Conservation (phyloP, 768 basidiomycete genomes). For the Agaricus bisporus region DNA sequence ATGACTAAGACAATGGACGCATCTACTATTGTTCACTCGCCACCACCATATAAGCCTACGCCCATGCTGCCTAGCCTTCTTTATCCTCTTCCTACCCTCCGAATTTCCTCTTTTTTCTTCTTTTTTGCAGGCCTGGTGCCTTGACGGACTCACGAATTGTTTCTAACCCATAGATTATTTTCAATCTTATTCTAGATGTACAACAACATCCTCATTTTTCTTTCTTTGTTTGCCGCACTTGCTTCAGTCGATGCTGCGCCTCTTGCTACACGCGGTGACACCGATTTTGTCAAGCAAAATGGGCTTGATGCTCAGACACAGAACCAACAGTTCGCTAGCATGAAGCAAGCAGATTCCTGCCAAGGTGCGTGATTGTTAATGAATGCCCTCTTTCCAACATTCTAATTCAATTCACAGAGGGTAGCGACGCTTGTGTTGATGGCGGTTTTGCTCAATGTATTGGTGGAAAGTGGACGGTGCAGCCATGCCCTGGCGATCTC, state of each 20-base stretch:
- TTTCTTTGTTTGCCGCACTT: constrained; percentile 19
- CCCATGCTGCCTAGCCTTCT: neutral
- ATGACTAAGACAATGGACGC: neutral
- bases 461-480: constrained; percentile 30
- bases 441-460: constrained; percentile 39
- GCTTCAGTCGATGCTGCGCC: constrained; percentile 31
- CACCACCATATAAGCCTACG: neutral
- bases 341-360: constrained; percentile 42
- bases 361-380: constrained; percentile 25
- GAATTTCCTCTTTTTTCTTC: neutral
- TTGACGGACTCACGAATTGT: constrained; percentile 15
- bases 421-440: constrained; percentile 33
- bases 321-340: constrained; percentile 39
- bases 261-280: constrained; percentile 20
- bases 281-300: constrained; percentile 32
- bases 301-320: constrained; percentile 43
- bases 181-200: constrained; percentile 9
- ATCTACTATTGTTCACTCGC: constrained; percentile 1
- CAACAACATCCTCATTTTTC: constrained; percentile 17
- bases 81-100: neutral
- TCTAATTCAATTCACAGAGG: constrained; percentile 20
- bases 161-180: neutral
- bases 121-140: constrained; percentile 20
- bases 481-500: constrained; percentile 27
- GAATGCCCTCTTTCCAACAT: neutral